Evolutionary conservation across 371 early-diverging fungal genomes (phyloP).

Genomic region (Apophysomyces elegans): DNA sequence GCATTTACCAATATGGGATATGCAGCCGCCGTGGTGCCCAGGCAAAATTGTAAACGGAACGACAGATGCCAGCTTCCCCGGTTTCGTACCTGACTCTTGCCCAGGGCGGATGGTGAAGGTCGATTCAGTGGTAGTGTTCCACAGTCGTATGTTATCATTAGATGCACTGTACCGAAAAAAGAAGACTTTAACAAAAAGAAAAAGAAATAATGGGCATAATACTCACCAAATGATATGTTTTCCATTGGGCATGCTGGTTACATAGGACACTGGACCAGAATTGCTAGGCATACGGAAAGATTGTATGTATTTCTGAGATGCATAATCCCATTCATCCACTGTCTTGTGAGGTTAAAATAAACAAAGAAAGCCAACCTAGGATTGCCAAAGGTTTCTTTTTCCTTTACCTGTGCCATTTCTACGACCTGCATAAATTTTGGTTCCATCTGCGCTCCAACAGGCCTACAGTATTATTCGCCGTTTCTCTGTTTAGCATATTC

Average conservation of each 20-base stretch:
- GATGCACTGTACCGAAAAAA: conserved; percentile 72
- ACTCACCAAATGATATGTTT: conserved; percentile 81
- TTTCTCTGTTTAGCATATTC: background rate
- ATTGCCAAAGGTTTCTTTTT: background rate
- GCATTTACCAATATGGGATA: conserved; percentile 77
- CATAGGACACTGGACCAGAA: conserved; percentile 89
- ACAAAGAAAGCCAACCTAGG: too few species aligned
- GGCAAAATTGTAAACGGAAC: conserved; percentile 55
- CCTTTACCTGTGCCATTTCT: conserved; percentile 75
- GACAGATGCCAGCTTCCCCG: conserved; percentile 27
- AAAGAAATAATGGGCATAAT: background rate
- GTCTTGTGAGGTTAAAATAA: conserved; percentile 31
- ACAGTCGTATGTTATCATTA: conserved; percentile 90
- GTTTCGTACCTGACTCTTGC: conserved; percentile 23
- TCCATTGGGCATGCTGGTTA: conserved; percentile 79
- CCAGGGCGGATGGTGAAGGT: conserved; percentile 41
- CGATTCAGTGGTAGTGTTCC: conserved; percentile 68
- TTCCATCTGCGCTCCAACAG: conserved; percentile 87
- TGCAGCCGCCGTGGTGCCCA: conserved; percentile 70
- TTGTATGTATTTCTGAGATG: conserved; percentile 65
- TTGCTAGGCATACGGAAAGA: conserved; percentile 84
- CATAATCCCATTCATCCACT: conserved; percentile 91
- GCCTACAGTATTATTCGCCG: conserved; percentile 43
- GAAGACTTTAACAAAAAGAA: too few species aligned
- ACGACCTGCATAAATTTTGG: conserved; percentile 73